Base-by-base conservation (phyloP, 1,284 basidiomycete species). In the Ceratobasidium sp. region DNA sequence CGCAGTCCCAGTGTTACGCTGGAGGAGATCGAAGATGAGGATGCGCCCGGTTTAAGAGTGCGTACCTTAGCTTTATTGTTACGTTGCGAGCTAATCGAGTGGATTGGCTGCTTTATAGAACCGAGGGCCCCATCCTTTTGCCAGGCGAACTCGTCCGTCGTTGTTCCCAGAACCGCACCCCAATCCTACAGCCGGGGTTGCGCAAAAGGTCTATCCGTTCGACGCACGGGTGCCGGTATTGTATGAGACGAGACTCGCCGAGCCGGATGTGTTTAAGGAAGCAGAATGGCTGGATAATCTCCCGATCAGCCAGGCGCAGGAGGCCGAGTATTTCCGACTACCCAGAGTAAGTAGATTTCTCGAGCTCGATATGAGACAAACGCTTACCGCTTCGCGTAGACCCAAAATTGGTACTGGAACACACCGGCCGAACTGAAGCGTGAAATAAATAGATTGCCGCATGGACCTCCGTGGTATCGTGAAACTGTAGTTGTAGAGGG, bases 311-410 rank as follows among this genome's bases (percentile, higher is more conserved):
- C 1, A n/a, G 7, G 20, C 3, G 26, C 7, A 64, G 9, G 40
- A 64, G 13, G 23, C 15, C 5, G 40, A 42, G 39, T 64, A 64
- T 46, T 64, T 64, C 23, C 3, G 9, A 4, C 26, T 64, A 9
- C 40, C 61, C 3, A 42, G 42, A 20, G 61, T 64, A n/a, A n/a
- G 40, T n/a, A 4, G 40, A 1, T 42, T 20, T 18, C 5, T 6
- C 18, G 61, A 20, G 12, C 7, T 6, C 13, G 13, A 6, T 46
- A 44, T 46, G 6, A 46, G 44, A 6, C 44, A 46, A 46, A 46
- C 44, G 13, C 13, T 46, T 46, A 46, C 44, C 7, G 44, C 13
- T 23, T 58, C 86, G 85, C 82, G 5, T 42, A 64, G 61, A 64
- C 10, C 3, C 7, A 3, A 12, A 23, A 9, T 6, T 64, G 61